Conservation (phyloP, 441 rosid species). For the Euphorbia corollata region DNA sequence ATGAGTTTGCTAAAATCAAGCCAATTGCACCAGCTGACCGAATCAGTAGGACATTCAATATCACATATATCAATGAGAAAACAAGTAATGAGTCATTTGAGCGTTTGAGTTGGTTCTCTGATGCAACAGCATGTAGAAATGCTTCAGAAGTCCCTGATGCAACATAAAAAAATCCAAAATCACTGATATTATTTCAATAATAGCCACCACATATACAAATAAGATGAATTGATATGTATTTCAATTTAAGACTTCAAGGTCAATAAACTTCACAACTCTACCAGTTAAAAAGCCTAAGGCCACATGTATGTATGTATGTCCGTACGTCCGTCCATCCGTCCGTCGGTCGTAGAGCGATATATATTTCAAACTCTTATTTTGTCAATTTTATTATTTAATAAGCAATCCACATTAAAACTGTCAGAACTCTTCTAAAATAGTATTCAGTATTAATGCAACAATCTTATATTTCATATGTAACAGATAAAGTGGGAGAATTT, state of each 20-base stretch:
- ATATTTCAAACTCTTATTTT: background rate
- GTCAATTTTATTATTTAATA: background rate
- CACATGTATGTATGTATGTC: too few relatives aligned
- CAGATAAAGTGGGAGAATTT: background rate
- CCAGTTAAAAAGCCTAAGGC: background rate
- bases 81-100: conserved; percentile 70
- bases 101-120: conserved; percentile 64
- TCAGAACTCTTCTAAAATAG: background rate
- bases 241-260: background rate
- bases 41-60: conserved; percentile 55
- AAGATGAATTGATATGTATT: background rate
- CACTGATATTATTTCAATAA: background rate
- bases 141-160: conserved; percentile 88
- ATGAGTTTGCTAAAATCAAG: conserved; percentile 74
- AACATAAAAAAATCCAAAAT: conserved; percentile 19
- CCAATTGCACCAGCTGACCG: conserved; percentile 73
- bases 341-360: background rate
- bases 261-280: background rate
- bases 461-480: background rate
- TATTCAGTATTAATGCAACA: background rate
- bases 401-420: background rate
- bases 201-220: background rate
- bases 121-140: conserved; percentile 85
- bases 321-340: too few relatives aligned
- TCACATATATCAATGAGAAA: conserved; percentile 56